Conservation (phyloP, 1,284 basidiomycete species). For the Microbotryum silenes-acaulis region DNA sequence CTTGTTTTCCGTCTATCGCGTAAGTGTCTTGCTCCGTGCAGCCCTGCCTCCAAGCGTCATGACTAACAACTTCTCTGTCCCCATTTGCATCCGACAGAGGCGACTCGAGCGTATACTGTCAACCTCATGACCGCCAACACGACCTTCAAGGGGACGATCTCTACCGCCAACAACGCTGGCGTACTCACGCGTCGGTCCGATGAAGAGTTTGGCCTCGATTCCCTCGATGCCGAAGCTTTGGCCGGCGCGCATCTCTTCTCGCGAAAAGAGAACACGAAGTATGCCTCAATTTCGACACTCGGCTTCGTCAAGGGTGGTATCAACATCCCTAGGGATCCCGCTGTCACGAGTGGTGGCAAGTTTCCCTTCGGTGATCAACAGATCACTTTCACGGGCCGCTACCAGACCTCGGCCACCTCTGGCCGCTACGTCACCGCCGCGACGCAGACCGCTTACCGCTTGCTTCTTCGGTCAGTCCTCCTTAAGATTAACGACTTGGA, state of each 20-base stretch:
- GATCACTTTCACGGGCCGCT: conserved; percentile 14
- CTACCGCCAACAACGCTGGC: conserved; percentile 12
- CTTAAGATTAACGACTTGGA: too few species aligned
- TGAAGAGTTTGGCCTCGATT: too few species aligned
- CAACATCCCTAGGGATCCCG: conserved; percentile 12
- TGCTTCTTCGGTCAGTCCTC: conserved; percentile 12
- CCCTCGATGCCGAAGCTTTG: too few species aligned
- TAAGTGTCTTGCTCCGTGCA: too few species aligned
- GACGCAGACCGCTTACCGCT: conserved; percentile 16
- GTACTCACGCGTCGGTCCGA: conserved; percentile 1
- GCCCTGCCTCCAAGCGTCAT: too few species aligned
- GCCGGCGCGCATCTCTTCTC: too few species aligned
- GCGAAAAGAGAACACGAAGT: background rate
- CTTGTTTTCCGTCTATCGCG: conserved; percentile 17
- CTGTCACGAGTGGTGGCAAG: conserved; percentile 5
- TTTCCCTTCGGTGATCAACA: conserved; percentile 12
- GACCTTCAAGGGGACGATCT: conserved; percentile 16
- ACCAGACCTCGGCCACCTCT: conserved; percentile 2
- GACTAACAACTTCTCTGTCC: too few species aligned
- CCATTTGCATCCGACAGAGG: background rate
- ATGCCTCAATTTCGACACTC: conserved; percentile 9
- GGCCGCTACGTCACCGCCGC: background rate
- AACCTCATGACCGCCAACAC: conserved; percentile 24
- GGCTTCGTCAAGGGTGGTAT: conserved; percentile 10
- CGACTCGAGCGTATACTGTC: conserved; percentile 11